A percentile compares a stretch with the other conserved stretches of the same genome.
Conservation (phyloP, 2,329 filamentous ascomycete genomes). For the Verticillium alfalfae region DNA sequence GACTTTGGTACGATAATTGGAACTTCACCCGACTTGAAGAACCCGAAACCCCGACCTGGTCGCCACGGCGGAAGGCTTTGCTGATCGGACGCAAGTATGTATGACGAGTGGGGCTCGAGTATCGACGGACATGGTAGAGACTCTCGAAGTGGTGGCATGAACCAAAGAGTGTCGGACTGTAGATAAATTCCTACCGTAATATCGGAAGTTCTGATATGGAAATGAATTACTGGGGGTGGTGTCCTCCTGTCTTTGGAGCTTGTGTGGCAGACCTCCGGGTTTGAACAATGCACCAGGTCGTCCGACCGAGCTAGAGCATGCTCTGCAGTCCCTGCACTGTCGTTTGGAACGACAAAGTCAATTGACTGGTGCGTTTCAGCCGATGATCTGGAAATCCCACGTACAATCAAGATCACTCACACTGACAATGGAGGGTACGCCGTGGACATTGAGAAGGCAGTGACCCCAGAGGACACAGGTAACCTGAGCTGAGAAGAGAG, state of each 20-base stretch:
- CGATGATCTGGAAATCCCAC: background rate
- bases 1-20: slow-evolving; percentile 13
- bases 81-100: background rate
- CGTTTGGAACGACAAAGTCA: background rate
- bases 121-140: slow-evolving; percentile 5
- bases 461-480: slow-evolving; percentile 17
- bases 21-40: slow-evolving; percentile 3
- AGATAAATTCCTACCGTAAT: slow-evolving; percentile 14
- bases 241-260: background rate
- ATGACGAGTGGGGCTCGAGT: slow-evolving; percentile 8
- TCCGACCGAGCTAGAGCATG: background rate
- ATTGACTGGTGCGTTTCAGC: background rate
- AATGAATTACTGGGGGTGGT: background rate
- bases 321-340: background rate
- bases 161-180: slow-evolving; percentile 17
- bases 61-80: background rate
- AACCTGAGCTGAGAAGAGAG: slow-evolving; percentile 11
- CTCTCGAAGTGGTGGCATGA: slow-evolving; percentile 13
- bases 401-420: slow-evolving; percentile 4
- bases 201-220: slow-evolving; percentile 6
- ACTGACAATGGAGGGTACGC: slow-evolving; percentile 15
- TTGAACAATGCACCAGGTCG: background rate
- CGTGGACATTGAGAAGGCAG: slow-evolving; percentile 14
- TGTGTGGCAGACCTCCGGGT: background rate
- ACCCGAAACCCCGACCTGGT: background rate